These are phyloP conservation scores for Diaporthe sp. DNA, from an alignment of 2,329 filamentous ascomycete genomes.

Conservation along the genomic window DNA sequence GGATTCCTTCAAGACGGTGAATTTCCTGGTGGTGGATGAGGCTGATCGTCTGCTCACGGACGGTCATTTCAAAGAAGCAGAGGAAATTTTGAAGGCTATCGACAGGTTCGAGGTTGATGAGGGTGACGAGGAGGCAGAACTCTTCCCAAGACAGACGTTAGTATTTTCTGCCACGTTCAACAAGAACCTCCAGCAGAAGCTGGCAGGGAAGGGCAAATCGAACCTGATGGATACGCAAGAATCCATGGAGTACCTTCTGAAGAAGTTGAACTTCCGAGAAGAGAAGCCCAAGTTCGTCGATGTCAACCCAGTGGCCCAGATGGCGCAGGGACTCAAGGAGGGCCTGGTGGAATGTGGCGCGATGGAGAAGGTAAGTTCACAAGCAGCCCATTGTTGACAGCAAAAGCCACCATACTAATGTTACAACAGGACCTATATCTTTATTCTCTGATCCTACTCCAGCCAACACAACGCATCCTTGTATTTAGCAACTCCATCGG, in stretches of 20 bases:
- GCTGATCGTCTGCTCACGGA: constrained; percentile 92
- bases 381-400: constrained; percentile 39
- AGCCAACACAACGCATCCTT: constrained; percentile 84
- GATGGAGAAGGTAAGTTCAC: constrained; percentile 82
- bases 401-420: constrained; percentile 42
- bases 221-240: constrained; percentile 80
- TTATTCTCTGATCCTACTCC: constrained; percentile 87
- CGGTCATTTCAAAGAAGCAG: constrained; percentile 94
- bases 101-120: constrained; percentile 78
- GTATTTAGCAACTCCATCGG: constrained; percentile 98
- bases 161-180: constrained; percentile 98
- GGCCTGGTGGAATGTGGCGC: constrained; percentile 92
- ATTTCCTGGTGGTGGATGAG: constrained; percentile 92
- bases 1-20: constrained; percentile 77
- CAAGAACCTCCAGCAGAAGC: constrained; percentile 89
- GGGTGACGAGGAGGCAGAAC: constrained; percentile 60
- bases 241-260: constrained; percentile 92
- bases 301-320: constrained; percentile 88
- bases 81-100: constrained; percentile 86
- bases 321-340: constrained; percentile 89
- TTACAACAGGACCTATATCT: constrained; percentile 83
- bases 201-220: constrained; percentile 81
- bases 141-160: constrained; percentile 80
- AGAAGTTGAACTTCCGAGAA: constrained; percentile 89
- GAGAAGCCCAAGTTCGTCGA: constrained; percentile 92